These are phyloP conservation scores for Kwoniella sp. DNA, from an alignment of 768 basidiomycete genomes.

Conservation along the genomic window DNA sequence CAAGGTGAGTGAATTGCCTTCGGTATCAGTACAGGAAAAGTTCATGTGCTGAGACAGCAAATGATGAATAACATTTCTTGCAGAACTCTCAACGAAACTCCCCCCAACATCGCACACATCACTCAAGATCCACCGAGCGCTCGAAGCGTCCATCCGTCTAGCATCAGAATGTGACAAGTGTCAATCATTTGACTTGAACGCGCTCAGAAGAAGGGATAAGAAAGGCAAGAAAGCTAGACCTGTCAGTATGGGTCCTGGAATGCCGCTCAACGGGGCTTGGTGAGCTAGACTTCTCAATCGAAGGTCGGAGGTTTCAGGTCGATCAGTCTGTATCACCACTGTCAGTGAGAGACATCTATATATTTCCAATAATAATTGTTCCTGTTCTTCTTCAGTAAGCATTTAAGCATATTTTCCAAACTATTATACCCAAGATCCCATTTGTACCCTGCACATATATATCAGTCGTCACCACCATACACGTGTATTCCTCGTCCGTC, in stretches of 20 bases:
- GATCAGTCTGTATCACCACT: no score
- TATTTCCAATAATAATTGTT: no score
- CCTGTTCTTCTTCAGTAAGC: no score
- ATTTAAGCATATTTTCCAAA: no score
- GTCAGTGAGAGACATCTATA: no score
- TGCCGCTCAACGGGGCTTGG: neutral
- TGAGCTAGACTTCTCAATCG: no score
- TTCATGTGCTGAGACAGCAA: no score
- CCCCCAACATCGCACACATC: conserved; percentile 11
- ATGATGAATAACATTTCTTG: no score
- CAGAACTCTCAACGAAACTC: conserved; percentile 28
- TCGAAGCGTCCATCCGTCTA: conserved; percentile 30
- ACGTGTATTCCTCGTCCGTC: no score
- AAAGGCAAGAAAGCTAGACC: conserved; percentile 17
- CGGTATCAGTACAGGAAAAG: no score
- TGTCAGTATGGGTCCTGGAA: conserved; percentile 16
- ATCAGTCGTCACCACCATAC: neutral
- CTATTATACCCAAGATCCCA: neutral
- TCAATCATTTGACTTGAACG: conserved; percentile 35
- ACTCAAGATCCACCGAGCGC: conserved; percentile 17
- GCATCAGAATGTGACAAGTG: conserved; percentile 29
- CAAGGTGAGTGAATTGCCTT: conserved; percentile 19
- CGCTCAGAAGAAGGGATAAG: conserved; percentile 18
- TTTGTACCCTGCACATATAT: conserved; percentile 3
- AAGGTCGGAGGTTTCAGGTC: no score